Percentiles rank a stretch among this genome's conserved stretches.
Evolutionary conservation across 2,329 filamentous ascomycete species (phyloP).

Genomic region (Knufia fluminis): DNA sequence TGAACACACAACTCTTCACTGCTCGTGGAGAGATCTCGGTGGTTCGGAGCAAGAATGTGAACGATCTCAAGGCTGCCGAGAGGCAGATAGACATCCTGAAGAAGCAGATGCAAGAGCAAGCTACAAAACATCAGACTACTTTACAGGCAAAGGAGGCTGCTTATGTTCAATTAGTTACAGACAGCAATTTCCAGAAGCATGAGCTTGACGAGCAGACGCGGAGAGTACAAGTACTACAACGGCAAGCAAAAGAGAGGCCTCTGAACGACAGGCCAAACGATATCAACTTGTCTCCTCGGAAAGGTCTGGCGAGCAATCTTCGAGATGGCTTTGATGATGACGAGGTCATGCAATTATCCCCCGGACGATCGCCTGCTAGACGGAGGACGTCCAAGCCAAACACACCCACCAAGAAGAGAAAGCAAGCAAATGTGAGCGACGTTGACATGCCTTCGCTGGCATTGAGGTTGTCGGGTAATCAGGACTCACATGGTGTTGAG

Average conservation of each 20-base stretch:
- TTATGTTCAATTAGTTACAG: slow-evolving; percentile 47
- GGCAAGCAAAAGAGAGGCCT: slow-evolving; percentile 28
- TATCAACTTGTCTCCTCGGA: slow-evolving; percentile 41
- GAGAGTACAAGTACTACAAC: slow-evolving; percentile 34
- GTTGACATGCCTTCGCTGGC: slow-evolving; percentile 38
- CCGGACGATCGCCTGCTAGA: slow-evolving; percentile 39
- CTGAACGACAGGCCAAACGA: slow-evolving; percentile 28
- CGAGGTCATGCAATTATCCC: slow-evolving; percentile 48
- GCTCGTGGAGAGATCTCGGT: slow-evolving; percentile 55
- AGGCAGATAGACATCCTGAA: slow-evolving; percentile 44
- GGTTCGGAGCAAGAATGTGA: slow-evolving; percentile 49
- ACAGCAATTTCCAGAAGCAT: slow-evolving; percentile 52
- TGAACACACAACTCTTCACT: slow-evolving; percentile 34
- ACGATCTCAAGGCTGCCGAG: slow-evolving; percentile 45
- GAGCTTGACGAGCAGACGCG: slow-evolving; percentile 49
- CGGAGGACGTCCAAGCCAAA: slow-evolving; percentile 36
- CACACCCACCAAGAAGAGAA: slow-evolving; percentile 52
- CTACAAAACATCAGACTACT: slow-evolving; percentile 45
- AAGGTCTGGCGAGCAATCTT: slow-evolving; percentile 34
- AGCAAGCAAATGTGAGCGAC: slow-evolving; percentile 33
- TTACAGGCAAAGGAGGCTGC: slow-evolving; percentile 46
- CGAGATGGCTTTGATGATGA: slow-evolving; percentile 57
- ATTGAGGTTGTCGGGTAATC: slow-evolving; percentile 19
- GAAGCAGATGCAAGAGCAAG: slow-evolving; percentile 45
- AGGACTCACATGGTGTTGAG: slow-evolving; percentile 21